phyloP scores from a whole-genome alignment of 148 eudicot species.

The Pharnaceum exiguum region DNA sequence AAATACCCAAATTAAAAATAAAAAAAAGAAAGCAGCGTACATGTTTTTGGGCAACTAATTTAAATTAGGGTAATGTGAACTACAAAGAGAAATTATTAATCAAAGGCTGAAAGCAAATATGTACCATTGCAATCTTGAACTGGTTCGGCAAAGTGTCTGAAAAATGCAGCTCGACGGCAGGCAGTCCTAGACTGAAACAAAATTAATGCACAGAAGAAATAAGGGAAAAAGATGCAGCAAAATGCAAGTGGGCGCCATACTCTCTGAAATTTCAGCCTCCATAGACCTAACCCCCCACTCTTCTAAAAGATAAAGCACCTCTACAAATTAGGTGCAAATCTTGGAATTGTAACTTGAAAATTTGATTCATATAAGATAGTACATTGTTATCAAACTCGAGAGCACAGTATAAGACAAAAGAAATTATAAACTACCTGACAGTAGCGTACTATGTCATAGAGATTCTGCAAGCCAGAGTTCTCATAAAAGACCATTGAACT shows the following conservation, averaged over 20 bases:
- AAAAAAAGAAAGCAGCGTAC: background rate
- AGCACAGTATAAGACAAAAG: background rate
- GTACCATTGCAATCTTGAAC: slow-evolving; percentile 89
- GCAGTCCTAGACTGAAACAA: slow-evolving; percentile 60
- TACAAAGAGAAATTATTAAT: background rate
- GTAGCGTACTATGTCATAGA: slow-evolving; percentile 80
- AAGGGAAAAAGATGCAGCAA: too few relatives aligned
- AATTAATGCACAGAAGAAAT: background rate
- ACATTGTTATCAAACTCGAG: too few relatives aligned
- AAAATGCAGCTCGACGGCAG: slow-evolving; percentile 86
- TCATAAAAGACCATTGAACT: slow-evolving; percentile 99
- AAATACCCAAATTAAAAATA: background rate
- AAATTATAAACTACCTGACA: slow-evolving; percentile 51
- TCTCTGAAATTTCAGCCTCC: too few relatives aligned
- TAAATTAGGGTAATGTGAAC: too few relatives aligned
- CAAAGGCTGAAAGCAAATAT: background rate
- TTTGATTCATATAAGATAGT: too few relatives aligned
- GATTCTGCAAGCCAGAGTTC: slow-evolving; percentile 89
- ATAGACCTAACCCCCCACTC: too few relatives aligned
- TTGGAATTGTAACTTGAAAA: too few relatives aligned
- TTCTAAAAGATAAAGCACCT: too few relatives aligned
- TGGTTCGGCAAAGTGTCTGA: slow-evolving; percentile 90
- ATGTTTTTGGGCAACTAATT: too few relatives aligned
- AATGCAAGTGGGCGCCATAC: too few relatives aligned
- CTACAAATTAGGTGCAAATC: too few relatives aligned